These are phyloP conservation scores for Ophiostoma angusticollis DNA, from an alignment of 2,329 filamentous ascomycete genomes.

Conservation along the genomic window DNA sequence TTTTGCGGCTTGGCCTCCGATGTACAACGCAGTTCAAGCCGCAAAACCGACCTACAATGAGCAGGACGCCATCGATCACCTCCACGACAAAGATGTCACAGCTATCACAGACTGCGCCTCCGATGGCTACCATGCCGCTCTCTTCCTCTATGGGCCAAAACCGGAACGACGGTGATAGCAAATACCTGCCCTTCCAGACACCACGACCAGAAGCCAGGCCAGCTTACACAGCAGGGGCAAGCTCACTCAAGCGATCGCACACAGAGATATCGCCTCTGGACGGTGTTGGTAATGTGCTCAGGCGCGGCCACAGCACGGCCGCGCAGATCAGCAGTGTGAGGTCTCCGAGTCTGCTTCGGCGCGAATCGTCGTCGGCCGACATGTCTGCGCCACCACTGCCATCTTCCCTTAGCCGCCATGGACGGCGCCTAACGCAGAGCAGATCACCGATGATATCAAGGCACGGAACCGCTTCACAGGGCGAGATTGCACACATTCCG, in stretches of 20 bases:
- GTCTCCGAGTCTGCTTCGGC: neutral
- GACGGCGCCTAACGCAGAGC: neutral
- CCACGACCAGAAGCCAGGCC: neutral
- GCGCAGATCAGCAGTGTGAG: neutral
- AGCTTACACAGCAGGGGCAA: neutral
- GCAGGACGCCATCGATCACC: conserved; percentile 1
- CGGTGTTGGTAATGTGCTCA: neutral
- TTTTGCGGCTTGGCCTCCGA: conserved; percentile 10
- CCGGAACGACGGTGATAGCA: too few relatives aligned
- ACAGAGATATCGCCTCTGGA: neutral
- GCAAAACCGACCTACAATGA: neutral
- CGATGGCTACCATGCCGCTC: too few relatives aligned
- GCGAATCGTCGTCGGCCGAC: conserved; percentile 2
- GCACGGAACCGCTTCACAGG: neutral
- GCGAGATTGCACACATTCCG: neutral
- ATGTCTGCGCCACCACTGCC: neutral
- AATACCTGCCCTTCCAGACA: neutral
- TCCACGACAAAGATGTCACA: neutral
- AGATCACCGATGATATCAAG: neutral
- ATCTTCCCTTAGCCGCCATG: neutral
- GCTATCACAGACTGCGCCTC: too few relatives aligned
- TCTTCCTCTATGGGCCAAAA: too few relatives aligned
- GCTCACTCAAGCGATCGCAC: neutral
- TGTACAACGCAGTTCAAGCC: conserved; percentile 10
- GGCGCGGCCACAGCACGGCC: neutral